Base-by-base conservation (phyloP, 2,329 filamentous ascomycete species). In the Penicillium crustosum region DNA sequence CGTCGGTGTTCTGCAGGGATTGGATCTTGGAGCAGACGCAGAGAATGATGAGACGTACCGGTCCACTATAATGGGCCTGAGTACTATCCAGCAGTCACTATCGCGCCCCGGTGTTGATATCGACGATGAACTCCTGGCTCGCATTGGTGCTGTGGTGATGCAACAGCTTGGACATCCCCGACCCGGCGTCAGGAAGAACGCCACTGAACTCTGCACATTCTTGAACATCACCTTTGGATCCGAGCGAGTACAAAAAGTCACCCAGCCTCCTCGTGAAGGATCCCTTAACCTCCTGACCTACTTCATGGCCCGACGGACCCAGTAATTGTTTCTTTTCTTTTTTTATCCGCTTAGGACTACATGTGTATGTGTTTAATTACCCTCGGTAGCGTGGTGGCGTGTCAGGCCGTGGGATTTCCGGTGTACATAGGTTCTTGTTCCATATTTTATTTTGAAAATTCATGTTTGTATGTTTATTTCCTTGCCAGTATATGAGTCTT, bases 151-250 rank as follows among this genome's bases (percentile, higher is more conserved):
- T 6, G 69, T 77, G 29, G 71, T 71, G 6, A 68, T 68, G 53
- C 62, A 64, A 38, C 69, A 69, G 43, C 62, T 78, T 3, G 62
- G 64, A 3, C 71, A 73, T 55, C 62, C 66, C 2, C 70, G 75
- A 36, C 70, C 74, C 1, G 74, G 77, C 54, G 66, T 77, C 41
- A 67, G 76, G 19, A 71, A 75, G 42, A 70, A 73, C 35, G 71
- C 72, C 7, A 74, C 73, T 12, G 71, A 75, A 47, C 64, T 75
- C n/a, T 73, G 69, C 52, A 66, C 66, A 4, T 68, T 72, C 55
- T 59, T 73, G 35, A 67, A 66, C 31, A 61, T 66, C 21, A 67
- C 62, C n/a, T 67, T 66, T 13, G 65, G 65, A 3, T 58, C 61
- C 7, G 65, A 67, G 23, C 63, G 65, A 10, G 61, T 67, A 17